Evolutionary conservation across 2,329 filamentous ascomycete species (phyloP), one percentile per base, ranked within the genome.

Genomic region (Calonectria fujianensis): DNA sequence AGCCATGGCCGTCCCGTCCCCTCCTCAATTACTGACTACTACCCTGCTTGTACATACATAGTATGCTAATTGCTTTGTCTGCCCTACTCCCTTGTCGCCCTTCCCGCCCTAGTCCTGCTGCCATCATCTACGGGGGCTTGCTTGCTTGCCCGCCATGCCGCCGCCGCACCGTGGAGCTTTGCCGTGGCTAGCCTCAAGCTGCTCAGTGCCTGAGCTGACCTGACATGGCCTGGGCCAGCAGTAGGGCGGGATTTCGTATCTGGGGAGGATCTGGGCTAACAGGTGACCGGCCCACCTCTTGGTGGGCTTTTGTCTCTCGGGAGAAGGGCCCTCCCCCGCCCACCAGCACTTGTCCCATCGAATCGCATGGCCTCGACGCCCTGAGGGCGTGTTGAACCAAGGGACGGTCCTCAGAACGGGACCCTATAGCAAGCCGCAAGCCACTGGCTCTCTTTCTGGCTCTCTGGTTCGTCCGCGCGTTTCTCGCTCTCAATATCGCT

Each of bases 231-330:
- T 61, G 32, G 63, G 51, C 51, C 64, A 65, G 72, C 59, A 69
- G 35, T 74, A 74, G 73, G 72, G 70, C 64, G 71, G 69, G 74
- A 75, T 75, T 78, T 79, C 69, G 77, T 77, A 76, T 79, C 77
- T 78, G 78, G 79, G 79, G 79, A 78, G 79, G 75, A 80, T 80
- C 78, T 79, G 76, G 74, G 65, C 75, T 74, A 80, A 78, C 79
- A 79, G 78, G 77, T 81, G 78, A 81, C 79, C 78, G 76, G 75
- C 69, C 77, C 73, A 79, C 77, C 54, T 37, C 31, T 10, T 41
- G 73, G 76, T 80, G 76, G 79, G 69, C 74, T 72, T 69, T 75
- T 69, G 74, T 39, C 66, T 73, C 70, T 78, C 72, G 76, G 77
- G 74, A 79, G 77, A 72, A 79, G 64, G 73, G 74, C 57, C 74